These are phyloP conservation scores for Calonectria naviculata DNA, from an alignment of 2,329 filamentous ascomycete species.

Conservation along the genomic window DNA sequence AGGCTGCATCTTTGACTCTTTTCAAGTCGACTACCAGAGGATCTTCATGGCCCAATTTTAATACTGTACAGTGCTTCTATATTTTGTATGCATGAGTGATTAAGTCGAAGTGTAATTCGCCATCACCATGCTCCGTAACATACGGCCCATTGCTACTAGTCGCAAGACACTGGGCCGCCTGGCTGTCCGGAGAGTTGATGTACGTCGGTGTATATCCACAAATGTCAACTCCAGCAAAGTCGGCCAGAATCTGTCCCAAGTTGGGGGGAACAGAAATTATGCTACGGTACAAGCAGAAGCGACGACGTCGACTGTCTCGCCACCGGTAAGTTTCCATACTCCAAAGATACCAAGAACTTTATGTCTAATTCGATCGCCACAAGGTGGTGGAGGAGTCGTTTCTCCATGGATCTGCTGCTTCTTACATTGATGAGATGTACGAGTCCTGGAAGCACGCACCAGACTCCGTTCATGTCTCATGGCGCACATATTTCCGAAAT, in stretches of 20 bases:
- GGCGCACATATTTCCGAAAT: constrained; percentile 99
- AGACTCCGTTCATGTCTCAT: constrained; percentile 93
- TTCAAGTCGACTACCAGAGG: neutral
- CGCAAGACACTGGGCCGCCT: neutral
- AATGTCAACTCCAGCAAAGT: neutral
- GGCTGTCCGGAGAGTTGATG: neutral
- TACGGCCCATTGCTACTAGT: neutral
- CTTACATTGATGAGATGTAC: constrained; percentile 99
- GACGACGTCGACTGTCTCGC: neutral
- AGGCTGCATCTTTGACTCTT: neutral
- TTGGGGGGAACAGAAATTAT: neutral
- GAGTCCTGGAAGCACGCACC: constrained; percentile 95
- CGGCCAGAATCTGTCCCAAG: neutral
- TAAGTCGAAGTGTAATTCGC: neutral
- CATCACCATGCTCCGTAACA: constrained; percentile 11
- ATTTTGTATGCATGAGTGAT: neutral
- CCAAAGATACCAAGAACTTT: too few species aligned
- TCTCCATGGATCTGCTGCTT: constrained; percentile 92
- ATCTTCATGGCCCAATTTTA: neutral
- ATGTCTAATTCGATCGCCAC: neutral
- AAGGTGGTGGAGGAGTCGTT: constrained; percentile 59
- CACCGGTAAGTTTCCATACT: neutral
- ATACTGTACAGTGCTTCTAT: neutral
- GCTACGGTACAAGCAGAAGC: constrained; percentile 8
- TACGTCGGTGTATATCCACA: neutral